phyloP scores from a whole-genome alignment of 805 yeast genomes.

The Yueomyces sinensis region DNA sequence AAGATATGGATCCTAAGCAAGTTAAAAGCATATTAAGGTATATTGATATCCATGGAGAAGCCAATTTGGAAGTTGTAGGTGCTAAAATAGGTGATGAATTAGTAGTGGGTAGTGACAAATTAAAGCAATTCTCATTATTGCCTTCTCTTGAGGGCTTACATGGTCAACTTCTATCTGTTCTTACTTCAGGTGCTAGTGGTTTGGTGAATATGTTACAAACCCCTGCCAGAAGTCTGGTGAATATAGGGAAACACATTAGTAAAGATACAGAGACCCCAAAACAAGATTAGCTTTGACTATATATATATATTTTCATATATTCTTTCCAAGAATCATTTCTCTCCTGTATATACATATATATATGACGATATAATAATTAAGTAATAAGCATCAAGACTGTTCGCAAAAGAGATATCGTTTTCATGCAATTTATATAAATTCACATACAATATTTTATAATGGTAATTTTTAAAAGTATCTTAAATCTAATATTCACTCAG shows the following conservation, averaged over 20 bases:
- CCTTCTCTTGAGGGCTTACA: background rate
- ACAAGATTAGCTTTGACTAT: no score
- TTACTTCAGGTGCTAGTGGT: constrained; percentile 55
- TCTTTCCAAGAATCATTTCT: no score
- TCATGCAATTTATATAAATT: no score
- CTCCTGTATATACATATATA: no score
- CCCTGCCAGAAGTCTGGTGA: background rate
- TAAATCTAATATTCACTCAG: no score
- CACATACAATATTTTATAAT: no score
- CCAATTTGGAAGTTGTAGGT: constrained; percentile 69
- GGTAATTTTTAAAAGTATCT: no score
- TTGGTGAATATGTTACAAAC: constrained; percentile 40
- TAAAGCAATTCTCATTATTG: constrained; percentile 33
- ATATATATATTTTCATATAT: no score
- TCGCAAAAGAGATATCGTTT: no score
- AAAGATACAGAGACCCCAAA: no score
- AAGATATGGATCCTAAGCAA: constrained; percentile 53
- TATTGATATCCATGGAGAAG: constrained; percentile 44
- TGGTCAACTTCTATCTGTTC: background rate
- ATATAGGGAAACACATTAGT: background rate
- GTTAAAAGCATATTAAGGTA: constrained; percentile 51
- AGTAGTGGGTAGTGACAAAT: constrained; percentile 36
- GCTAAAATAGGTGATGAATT: constrained; percentile 57
- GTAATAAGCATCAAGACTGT: no score
- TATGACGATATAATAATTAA: no score